Conservation (phyloP, 768 basidiomycete genomes). For the Tulasnella sp. region DNA sequence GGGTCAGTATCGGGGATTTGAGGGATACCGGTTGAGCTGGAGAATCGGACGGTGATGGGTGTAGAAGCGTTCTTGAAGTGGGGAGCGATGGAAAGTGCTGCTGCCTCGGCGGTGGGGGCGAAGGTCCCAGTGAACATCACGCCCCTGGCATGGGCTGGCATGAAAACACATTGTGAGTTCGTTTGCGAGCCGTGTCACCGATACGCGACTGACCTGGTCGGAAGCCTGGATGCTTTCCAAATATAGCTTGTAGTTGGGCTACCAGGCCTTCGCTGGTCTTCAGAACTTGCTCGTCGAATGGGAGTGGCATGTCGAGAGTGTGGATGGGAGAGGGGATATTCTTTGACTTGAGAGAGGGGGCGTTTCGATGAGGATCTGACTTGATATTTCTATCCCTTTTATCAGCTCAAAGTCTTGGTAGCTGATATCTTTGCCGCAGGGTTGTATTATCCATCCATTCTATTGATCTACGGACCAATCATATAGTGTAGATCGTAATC, state of each 20-base stretch:
- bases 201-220: not conserved
- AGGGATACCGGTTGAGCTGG: conserved; percentile 19
- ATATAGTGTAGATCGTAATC: too few species aligned
- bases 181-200: too few species aligned
- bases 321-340: too few species aligned
- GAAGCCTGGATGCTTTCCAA: conserved; percentile 14
- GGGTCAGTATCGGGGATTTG: conserved; percentile 20
- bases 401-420: too few species aligned
- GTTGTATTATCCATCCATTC: too few species aligned
- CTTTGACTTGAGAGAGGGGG: too few species aligned
- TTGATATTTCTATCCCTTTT: too few species aligned
- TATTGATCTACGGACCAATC: too few species aligned
- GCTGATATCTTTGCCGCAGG: too few species aligned
- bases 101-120: conserved; percentile 16
- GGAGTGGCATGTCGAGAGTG: conserved; percentile 8
- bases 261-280: conserved; percentile 2
- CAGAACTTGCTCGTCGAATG: conserved; percentile 1
- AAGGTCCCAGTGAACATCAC: conserved; percentile 16
- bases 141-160: conserved; percentile 18
- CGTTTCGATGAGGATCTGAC: too few species aligned
- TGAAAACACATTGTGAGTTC: not conserved
- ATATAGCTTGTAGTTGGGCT: not conserved
- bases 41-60: conserved; percentile 18
- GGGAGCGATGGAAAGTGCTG: conserved; percentile 14
- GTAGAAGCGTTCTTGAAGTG: conserved; percentile 17